Evolutionary conservation across 176 grass and related monocot species (phyloP), one percentile per base, ranked within the genome.

Genomic region (Cymbopogon citratus): DNA sequence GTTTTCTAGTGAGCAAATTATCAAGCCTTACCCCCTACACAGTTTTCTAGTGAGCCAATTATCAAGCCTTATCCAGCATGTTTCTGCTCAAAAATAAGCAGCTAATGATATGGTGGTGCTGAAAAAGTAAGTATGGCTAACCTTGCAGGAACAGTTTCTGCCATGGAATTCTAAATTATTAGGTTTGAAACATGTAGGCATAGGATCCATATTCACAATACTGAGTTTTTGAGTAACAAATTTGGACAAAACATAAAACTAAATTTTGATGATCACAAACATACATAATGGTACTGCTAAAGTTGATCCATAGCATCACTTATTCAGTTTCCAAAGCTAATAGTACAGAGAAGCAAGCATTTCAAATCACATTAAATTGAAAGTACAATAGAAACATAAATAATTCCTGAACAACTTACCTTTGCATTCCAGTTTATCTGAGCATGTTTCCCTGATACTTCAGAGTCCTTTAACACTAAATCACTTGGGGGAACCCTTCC

Each of bases 361-460:
- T 8, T 41, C 41, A 68, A 75, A 83, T n/a, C 51, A 48, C 33
- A 71, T 49, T 6, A 70, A 86, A 51, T 36, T 14, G 51, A 84
- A 83, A 19, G 29, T 26, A 28, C 12, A 76, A 71, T 27, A 36
- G 5, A 86, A 25, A 5, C 28, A 62, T 5, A 76, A 66, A 25
- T 45, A 84, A 28, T 59, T 52, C 9, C 18, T 52, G 33, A 79
- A 79, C 56, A 62, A 57, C 74, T 84, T 88, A 91, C 94, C 71
- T 89, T 91, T 15, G 66, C 25, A 45, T 97, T 97, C 88, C 88
- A 97, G 52, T 84, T 93, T 82, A 97, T 91, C 67, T 27, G 44
- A 74, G 94, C 94, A 93, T 97, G 94, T 59, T 86, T 97, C 77
- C 88, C 89, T 60, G 94, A 97, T 38, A 97, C 94, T 71, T 97